phyloP scores from a whole-genome alignment of 768 basidiomycete species.

The Pleurotus platypus region DNA sequence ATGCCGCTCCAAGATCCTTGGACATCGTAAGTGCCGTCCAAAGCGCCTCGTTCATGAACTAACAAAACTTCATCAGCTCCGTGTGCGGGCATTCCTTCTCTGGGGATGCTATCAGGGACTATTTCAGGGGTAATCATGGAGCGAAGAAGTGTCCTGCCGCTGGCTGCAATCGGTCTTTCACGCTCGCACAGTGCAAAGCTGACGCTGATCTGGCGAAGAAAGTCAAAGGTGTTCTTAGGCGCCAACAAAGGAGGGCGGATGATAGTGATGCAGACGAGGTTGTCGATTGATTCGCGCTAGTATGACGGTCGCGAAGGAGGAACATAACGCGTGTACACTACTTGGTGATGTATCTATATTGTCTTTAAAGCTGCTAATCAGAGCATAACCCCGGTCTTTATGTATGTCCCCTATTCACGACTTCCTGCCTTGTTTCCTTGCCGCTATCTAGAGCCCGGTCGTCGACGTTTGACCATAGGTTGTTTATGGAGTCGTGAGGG shows the following conservation, averaged over 20 bases:
- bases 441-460: too few species aligned
- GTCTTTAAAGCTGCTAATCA: too few species aligned
- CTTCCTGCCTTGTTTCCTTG: too few species aligned
- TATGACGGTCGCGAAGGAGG: too few species aligned
- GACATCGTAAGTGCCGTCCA: conserved; percentile 62
- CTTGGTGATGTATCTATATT: too few species aligned
- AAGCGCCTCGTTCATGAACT: too few species aligned
- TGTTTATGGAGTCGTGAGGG: too few species aligned
- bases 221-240: conserved; percentile 55
- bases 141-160: conserved; percentile 62
- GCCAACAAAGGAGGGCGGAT: conserved; percentile 41
- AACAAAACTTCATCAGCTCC: neutral
- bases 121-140: conserved; percentile 38
- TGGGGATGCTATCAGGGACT: conserved; percentile 60
- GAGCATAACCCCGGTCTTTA: too few species aligned
- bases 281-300: conserved; percentile 28
- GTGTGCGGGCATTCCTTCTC: conserved; percentile 86
- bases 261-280: conserved; percentile 61
- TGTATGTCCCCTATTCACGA: too few species aligned
- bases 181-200: conserved; percentile 41
- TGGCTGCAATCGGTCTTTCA: conserved; percentile 65
- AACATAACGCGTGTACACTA: too few species aligned
- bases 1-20: conserved; percentile 65
- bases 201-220: conserved; percentile 62
- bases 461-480: too few species aligned